phyloP scores from a whole-genome alignment of 495 filamentous ascomycete species.

The Aspergillus conjunctus region DNA sequence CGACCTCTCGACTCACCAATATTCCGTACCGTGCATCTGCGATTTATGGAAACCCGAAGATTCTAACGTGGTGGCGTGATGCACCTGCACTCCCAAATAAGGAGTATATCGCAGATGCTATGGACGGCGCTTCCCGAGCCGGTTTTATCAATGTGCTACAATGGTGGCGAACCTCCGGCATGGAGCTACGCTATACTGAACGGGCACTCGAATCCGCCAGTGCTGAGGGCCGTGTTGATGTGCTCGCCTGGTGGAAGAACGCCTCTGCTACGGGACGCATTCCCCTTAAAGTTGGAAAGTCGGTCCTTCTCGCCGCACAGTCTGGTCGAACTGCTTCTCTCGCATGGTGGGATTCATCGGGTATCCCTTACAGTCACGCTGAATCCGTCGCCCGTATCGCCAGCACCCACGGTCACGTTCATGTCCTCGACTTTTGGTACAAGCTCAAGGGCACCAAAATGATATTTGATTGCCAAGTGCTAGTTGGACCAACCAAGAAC shows the following conservation, averaged over 20 bases:
- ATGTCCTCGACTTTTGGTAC: slow-evolving; percentile 81
- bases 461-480: slow-evolving; percentile 84
- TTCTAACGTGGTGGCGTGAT: slow-evolving; percentile 86
- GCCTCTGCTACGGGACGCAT: slow-evolving; percentile 50
- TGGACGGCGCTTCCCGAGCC: slow-evolving; percentile 81
- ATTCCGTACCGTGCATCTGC: slow-evolving; percentile 83
- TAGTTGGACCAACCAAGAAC: slow-evolving; percentile 85
- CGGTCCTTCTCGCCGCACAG: slow-evolving; percentile 77
- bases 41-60: slow-evolving; percentile 79
- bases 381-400: slow-evolving; percentile 82
- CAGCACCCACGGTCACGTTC: slow-evolving; percentile 81
- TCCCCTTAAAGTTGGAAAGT: slow-evolving; percentile 75
- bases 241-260: slow-evolving; percentile 89
- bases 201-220: slow-evolving; percentile 83
- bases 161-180: slow-evolving; percentile 85
- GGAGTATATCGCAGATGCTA: slow-evolving; percentile 74
- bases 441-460: slow-evolving; percentile 78
- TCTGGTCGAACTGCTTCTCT: slow-evolving; percentile 70
- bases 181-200: slow-evolving; percentile 82
- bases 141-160: slow-evolving; percentile 84
- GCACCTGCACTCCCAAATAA: slow-evolving; percentile 77
- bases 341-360: slow-evolving; percentile 80
- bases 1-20: slow-evolving; percentile 76
- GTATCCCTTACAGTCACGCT: slow-evolving; percentile 70
- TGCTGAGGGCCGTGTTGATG: slow-evolving; percentile 75